Evolutionary conservation across 208 protist species (phyloP), one percentile per base, ranked within the genome.

Genomic region (Sergeia podlipaevii): DNA sequence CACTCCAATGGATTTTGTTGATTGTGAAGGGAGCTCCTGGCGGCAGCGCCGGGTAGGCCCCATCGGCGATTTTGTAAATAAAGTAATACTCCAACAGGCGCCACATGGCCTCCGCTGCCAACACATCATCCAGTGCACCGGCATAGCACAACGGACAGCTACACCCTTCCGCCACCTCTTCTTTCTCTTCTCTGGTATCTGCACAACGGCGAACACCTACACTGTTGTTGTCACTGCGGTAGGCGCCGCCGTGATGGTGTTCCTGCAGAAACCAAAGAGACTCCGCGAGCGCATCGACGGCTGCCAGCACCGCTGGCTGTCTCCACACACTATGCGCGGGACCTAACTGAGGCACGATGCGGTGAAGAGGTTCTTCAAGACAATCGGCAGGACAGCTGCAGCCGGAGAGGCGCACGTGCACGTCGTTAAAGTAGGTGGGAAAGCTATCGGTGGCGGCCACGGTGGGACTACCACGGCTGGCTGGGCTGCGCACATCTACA

Each of bases 131-230:
- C 10, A 78, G 46, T 21, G 77, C 73, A 11, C 67, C 77, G 0
- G 81, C 81, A 45, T 73, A 70, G 65, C 77, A 89, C 43, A 85
- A 29, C 8, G 73, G 72, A 28, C 80, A 87, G n/a, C 27, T 21
- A 48, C 30, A n/a, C 44, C 43, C 21, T 5, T 13, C 33, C 7
- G 17, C 49, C 30, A 10, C 13, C 17, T 26, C 7, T 18, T 37
- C 52, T 20, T 42, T 3, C 1, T 23, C 24, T n/a, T 42, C 18
- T 26, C 30, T 41, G 21, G 17, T 15, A 17, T 30, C 26, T 33
- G 1, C 15, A 36, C 33, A 4, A 28, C 2, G 30, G 13, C 15
- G 43, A 2, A 24, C 17, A 10, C 18, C 10, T 18, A 30, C 29
- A 27, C n/a, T 21, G 45, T 6, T 34, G 27, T 6, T 6, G 10